Conservation (phyloP, 2,329 filamentous ascomycete species). For the Verticillium albo-atrum region DNA sequence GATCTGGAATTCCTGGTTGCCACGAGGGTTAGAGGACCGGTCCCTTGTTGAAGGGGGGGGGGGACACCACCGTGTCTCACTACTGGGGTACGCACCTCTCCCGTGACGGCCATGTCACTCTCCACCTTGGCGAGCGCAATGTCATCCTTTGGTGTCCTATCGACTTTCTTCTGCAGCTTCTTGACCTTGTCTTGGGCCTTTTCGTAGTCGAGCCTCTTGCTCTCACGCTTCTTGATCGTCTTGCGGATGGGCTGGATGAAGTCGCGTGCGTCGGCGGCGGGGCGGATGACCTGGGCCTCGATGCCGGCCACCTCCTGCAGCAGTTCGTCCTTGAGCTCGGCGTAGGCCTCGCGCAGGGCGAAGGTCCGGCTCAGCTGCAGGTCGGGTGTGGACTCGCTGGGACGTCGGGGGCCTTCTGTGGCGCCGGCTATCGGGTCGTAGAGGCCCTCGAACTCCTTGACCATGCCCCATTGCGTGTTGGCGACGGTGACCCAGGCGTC, state of each 20-base stretch:
- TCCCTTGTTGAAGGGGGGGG: constrained; percentile 1
- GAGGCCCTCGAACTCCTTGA: constrained; percentile 64
- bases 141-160: constrained; percentile 70
- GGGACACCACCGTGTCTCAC: neutral
- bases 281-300: constrained; percentile 64
- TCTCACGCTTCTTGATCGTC: constrained; percentile 79
- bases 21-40: neutral
- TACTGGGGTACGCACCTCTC: constrained; percentile 51
- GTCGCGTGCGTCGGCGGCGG: constrained; percentile 65
- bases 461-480: constrained; percentile 60
- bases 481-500: constrained; percentile 74
- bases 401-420: constrained; percentile 49
- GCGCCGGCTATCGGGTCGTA: constrained; percentile 74
- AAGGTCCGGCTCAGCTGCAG: constrained; percentile 59
- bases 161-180: constrained; percentile 64
- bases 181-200: constrained; percentile 68
- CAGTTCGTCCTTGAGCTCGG: constrained; percentile 67
- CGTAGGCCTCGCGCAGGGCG: constrained; percentile 61
- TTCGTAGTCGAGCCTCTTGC: constrained; percentile 78
- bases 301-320: constrained; percentile 67
- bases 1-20: constrained; percentile 63
- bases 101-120: constrained; percentile 60
- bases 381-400: constrained; percentile 56
- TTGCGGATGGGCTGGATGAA: constrained; percentile 70
- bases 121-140: constrained; percentile 66